Evolutionary conservation across 164 flowering plant species (phyloP), one percentile per base, ranked within the genome.

Genomic region (Berberis thunbergii): DNA sequence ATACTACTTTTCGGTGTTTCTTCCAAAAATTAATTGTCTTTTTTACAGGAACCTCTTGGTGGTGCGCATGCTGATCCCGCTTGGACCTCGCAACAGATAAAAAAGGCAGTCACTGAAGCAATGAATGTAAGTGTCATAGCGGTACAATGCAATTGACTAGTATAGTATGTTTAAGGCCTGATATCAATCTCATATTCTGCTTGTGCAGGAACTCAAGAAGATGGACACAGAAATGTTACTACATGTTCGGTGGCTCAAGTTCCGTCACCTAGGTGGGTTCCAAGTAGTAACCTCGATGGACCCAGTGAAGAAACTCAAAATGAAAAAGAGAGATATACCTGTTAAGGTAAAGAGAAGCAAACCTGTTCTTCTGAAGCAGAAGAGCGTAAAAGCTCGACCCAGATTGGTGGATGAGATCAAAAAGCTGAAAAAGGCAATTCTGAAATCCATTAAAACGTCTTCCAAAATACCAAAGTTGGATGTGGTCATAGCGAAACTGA

Each of bases 51-150:
- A 72, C 99, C 99, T 54, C 88, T 94, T 42, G 99, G 97, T 64
- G 99, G 99, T 74, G 99, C 97, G 56, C 99, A 94, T 81, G 74
- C 81, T 4, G 96, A 87, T 83, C 83, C 97, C 46, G 42, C 77
- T 64, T 86, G 96, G 97, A 87, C 96, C 49, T 94, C 99, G 11
- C 81, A 89, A 67, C 96, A 83, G 73, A 87, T 94, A 66, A 94
- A 85, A 77, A 54, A 9, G 62, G 93, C 93, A 62, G 71, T 94
- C 46, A 67, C 75, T 52, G 81, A 84, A 54, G 43, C 84, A 63
- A 91, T 91, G 96, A 86, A 80, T 78, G 99, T 94, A 65, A 78
- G 98, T 76, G 57, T 38, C n/a, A 62, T 26, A n/a, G 40, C 40
- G 9, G 38, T 56, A 50, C 10, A 8, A 13, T 56, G 2, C 39